These are phyloP conservation scores for Aureobasidium leucospermi DNA, from an alignment of 2,329 filamentous ascomycete genomes.

Conservation along the genomic window DNA sequence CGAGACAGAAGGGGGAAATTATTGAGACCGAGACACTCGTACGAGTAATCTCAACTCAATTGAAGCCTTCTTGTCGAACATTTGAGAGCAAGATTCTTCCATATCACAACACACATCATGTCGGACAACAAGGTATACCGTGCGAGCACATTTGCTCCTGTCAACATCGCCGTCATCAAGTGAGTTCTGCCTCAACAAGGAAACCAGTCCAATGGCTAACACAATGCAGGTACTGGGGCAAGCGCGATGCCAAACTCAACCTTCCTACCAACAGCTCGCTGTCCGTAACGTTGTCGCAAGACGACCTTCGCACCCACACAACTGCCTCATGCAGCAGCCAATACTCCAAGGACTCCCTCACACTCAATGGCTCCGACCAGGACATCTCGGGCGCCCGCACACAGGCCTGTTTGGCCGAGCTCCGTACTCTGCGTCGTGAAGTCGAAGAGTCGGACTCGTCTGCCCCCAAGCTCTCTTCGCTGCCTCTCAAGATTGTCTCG, in stretches of 20 bases:
- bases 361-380: constrained; percentile 75
- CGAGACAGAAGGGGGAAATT: constrained; percentile 13
- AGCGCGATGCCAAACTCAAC: constrained; percentile 88
- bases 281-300: constrained; percentile 90
- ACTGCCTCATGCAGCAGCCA: constrained; percentile 80
- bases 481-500: constrained; percentile 78
- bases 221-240: constrained; percentile 74
- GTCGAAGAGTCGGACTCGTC: constrained; percentile 66
- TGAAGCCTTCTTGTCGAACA: neutral
- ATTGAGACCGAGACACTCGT: neutral
- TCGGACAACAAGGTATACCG: constrained; percentile 59
- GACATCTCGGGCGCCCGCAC: constrained; percentile 83
- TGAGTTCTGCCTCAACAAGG: constrained; percentile 32
- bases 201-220: neutral
- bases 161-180: constrained; percentile 99
- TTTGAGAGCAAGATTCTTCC: neutral
- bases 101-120: constrained; percentile 24
- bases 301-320: constrained; percentile 88
- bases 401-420: constrained; percentile 86
- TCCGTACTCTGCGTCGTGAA: constrained; percentile 67
- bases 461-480: constrained; percentile 71
- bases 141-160: constrained; percentile 90
- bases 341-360: constrained; percentile 65
- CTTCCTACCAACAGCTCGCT: constrained; percentile 97
- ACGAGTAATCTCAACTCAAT: constrained; percentile 9